These are phyloP conservation scores for Thalia dealbata DNA, from an alignment of 176 grass and related monocot genomes.

Conservation along the genomic window DNA sequence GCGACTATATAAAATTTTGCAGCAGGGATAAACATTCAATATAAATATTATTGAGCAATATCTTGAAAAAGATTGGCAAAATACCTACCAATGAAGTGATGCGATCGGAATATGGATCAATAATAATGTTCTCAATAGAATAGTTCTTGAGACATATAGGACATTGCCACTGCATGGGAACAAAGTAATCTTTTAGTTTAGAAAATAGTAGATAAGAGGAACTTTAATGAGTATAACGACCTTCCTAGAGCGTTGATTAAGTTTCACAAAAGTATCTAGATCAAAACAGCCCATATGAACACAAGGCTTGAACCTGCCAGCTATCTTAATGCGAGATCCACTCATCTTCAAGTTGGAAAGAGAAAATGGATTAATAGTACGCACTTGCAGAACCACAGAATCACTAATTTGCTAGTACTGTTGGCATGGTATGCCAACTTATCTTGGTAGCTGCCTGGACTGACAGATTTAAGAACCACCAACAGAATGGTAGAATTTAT, in stretches of 20 bases:
- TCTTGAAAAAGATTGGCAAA: constrained; percentile 12
- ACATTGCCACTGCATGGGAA: constrained; percentile 89
- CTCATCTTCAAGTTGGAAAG: constrained; percentile 54
- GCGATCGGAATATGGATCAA: constrained; percentile 86
- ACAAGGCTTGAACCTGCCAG: constrained; percentile 88
- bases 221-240: constrained; percentile 18
- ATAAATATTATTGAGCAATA: neutral
- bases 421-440: neutral
- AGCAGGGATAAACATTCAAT: constrained; percentile 10
- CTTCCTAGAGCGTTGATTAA: constrained; percentile 92
- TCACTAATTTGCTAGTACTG: neutral
- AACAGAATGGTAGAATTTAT: no score
- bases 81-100: constrained; percentile 78
- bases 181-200: constrained; percentile 22
- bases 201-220: constrained; percentile 2
- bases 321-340: constrained; percentile 72
- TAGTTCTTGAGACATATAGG: constrained; percentile 94
- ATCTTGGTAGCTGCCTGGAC: no score
- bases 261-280: constrained; percentile 86
- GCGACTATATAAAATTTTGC: constrained; percentile 40
- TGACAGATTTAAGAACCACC: no score
- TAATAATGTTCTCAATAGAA: constrained; percentile 77
- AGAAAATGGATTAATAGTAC: neutral
- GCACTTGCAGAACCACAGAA: neutral
- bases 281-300: constrained; percentile 95